Percentiles rank a stretch among this genome's conserved stretches.
These are phyloP conservation scores for Globisporangium irregulare DNA, from an alignment of 352 stramenopile species.

Conservation along the genomic window DNA sequence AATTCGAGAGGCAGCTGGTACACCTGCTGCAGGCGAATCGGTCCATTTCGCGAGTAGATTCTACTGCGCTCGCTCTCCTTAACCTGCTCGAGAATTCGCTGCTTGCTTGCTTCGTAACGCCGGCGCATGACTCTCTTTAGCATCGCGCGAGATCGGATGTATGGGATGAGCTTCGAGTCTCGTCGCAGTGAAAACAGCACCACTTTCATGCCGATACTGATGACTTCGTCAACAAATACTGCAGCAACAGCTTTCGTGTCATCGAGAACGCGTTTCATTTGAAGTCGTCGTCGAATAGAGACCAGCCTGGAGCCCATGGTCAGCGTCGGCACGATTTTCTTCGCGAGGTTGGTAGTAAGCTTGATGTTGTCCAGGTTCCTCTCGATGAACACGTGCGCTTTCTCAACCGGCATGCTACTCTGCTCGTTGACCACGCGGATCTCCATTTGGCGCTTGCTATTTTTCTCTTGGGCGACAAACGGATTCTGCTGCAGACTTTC, in stretches of 20 bases:
- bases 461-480: constrained; percentile 43
- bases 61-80: constrained; percentile 57
- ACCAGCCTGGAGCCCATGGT: constrained; percentile 63
- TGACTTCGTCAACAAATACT: constrained; percentile 32
- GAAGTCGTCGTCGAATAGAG: constrained; percentile 54
- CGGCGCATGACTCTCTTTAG: constrained; percentile 45
- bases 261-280: constrained; percentile 44
- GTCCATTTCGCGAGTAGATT: constrained; percentile 47
- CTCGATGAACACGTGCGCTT: constrained; percentile 60
- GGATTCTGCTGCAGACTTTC: constrained; percentile 68
- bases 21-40: constrained; percentile 45
- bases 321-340: constrained; percentile 58
- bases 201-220: constrained; percentile 31
- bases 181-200: constrained; percentile 29
- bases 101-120: constrained; percentile 42
- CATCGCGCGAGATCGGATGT: constrained; percentile 41
- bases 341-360: constrained; percentile 42
- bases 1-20: constrained; percentile 32
- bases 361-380: constrained; percentile 42
- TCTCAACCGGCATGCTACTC: constrained; percentile 37
- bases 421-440: constrained; percentile 57
- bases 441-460: constrained; percentile 42
- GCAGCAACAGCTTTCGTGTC: constrained; percentile 26
- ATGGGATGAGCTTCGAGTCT: constrained; percentile 45
- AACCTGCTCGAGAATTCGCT: constrained; percentile 38